phyloP scores from a whole-genome alignment of 345 rosid genomes.

The Syzygium jambos region DNA sequence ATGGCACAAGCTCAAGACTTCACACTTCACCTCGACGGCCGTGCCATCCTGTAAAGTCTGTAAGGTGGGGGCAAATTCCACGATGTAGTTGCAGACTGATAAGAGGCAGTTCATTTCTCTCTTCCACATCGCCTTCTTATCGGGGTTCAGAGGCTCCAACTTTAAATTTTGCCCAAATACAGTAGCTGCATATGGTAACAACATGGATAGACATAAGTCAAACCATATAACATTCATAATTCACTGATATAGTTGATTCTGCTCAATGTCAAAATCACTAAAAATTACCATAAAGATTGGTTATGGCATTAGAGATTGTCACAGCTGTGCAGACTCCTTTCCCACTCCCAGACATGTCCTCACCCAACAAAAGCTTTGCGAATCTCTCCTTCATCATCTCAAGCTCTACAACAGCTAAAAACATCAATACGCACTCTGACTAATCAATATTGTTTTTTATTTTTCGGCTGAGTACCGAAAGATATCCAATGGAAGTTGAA shows the following conservation, averaged over 20 bases:
- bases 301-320: slow-evolving; percentile 81
- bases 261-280: neutral
- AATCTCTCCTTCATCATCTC: slow-evolving; percentile 87
- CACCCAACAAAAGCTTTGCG: slow-evolving; percentile 84
- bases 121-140: slow-evolving; percentile 77
- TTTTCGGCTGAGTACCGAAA: neutral
- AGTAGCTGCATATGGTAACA: slow-evolving; percentile 47
- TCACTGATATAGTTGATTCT: neutral
- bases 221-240: neutral
- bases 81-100: slow-evolving; percentile 75
- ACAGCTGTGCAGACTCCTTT: slow-evolving; percentile 89
- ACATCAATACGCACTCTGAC: neutral
- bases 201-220: neutral
- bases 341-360: slow-evolving; percentile 97
- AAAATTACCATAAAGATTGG: slow-evolving; percentile 80
- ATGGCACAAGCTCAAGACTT: neutral
- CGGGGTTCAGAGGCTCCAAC: slow-evolving; percentile 74
- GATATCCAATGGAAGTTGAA: neutral
- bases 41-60: slow-evolving; percentile 57
- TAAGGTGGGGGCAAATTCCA: slow-evolving; percentile 55
- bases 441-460: neutral
- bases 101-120: slow-evolving; percentile 90
- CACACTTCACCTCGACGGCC: slow-evolving; percentile 59
- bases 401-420: slow-evolving; percentile 30
- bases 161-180: slow-evolving; percentile 79